Evolutionary conservation across 2,329 filamentous ascomycete genomes (phyloP), one percentile per base, ranked within the genome.

Genomic region (Ceratocystis papillata): DNA sequence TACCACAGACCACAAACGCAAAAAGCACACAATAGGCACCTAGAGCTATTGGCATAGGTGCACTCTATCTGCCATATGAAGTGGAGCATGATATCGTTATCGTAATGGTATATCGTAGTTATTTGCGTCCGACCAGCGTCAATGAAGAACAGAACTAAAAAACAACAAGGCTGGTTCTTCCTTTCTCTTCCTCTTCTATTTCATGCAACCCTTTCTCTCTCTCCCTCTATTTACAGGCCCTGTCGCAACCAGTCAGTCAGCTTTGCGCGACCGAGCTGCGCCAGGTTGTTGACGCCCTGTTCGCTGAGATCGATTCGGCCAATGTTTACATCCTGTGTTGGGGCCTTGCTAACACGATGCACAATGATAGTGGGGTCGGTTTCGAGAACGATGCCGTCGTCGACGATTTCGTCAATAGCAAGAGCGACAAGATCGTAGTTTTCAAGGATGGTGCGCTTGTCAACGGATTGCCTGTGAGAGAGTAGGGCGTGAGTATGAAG

Each of bases 391-490:
- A 97, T 95, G 68, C 94, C 94, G 73, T 96, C 91, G 76, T 96
- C 91, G 65, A 95, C 85, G 69, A 95, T 93, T 77, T 99, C 94
- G 76, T 99, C 94, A 70, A 99, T 89, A 57, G 92, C 90, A 65
- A 99, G 84, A 15, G 91, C 89, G 69, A 96, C 89, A 25, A 97
- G 83, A 77, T 97, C 94, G 80, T 97, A 99, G 83, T 97, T 97
- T 78, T 99, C 94, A 73, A 97, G 87, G 70, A 97, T 91, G 67
- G 94, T 97, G 71, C 94, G 87, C 83, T 96, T 96, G 80, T 99
- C 94, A 63, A 95, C 92, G 44, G 90, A 90, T 82, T 95, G 93
- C 77, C 90, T 96, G 59, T 12, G 17, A 17, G 22, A 20, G 37
- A 15, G 3, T 4, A n/a, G 55, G 10, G 15, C 60, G 15, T 65